Evolutionary conservation across 345 rosid genomes (phyloP).

Genomic region (Limnanthes douglasii): DNA sequence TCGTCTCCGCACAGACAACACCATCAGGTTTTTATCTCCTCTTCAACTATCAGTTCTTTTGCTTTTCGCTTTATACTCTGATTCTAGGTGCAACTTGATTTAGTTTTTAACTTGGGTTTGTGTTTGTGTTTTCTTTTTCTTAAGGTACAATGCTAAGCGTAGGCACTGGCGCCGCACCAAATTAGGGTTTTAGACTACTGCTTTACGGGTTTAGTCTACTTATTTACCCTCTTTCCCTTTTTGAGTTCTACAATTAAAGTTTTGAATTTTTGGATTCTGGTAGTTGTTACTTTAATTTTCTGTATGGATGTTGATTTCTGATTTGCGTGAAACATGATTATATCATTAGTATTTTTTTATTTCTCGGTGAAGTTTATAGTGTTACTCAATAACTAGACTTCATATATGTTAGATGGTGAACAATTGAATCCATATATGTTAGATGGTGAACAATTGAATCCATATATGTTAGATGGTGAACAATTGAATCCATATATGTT

Average conservation of each 20-base stretch:
- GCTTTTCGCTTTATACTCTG: neutral
- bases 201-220: constrained; percentile 1
- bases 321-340: constrained; percentile 7
- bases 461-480: too few species aligned
- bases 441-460: too few species aligned
- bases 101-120: neutral
- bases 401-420: too few species aligned
- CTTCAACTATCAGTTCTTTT: neutral
- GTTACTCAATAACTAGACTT: too few species aligned
- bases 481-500: too few species aligned
- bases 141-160: constrained; percentile 53
- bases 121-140: neutral
- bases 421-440: too few species aligned
- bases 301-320: neutral
- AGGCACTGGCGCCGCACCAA: constrained; percentile 66
- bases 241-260: too few species aligned
- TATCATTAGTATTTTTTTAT: neutral
- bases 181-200: constrained; percentile 18
- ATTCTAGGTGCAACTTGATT: neutral
- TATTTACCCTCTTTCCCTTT: neutral
- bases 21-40: constrained; percentile 64
- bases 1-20: constrained; percentile 49
- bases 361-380: neutral
- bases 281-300: neutral
- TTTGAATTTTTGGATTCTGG: too few species aligned